Evolutionary conservation across 805 yeast species (phyloP).

Genomic region (Metschnikowia amazonensis): DNA sequence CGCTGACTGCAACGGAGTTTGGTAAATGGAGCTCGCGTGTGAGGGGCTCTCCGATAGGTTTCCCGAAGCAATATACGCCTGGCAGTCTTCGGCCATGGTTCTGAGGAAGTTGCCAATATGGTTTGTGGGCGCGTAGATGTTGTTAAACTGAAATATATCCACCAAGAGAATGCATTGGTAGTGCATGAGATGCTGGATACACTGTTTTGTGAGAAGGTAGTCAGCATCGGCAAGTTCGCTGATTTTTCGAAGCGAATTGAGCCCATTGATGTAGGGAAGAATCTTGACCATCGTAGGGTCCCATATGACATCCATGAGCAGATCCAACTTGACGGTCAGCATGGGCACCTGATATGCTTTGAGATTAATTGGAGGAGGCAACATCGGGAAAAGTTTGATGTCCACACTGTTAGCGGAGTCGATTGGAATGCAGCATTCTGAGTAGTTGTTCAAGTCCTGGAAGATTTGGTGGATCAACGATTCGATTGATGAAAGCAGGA

Average conservation of each 20-base stretch:
- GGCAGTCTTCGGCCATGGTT: slow-evolving; percentile 74
- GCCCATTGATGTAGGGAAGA: slow-evolving; percentile 81
- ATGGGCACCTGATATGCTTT: slow-evolving; percentile 87
- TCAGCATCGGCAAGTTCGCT: slow-evolving; percentile 80
- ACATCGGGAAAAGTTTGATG: slow-evolving; percentile 88
- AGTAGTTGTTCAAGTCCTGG: slow-evolving; percentile 90
- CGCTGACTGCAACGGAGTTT: slow-evolving; percentile 1
- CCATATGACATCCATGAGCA: slow-evolving; percentile 86
- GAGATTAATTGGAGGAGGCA: slow-evolving; percentile 72
- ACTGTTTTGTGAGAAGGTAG: slow-evolving; percentile 70
- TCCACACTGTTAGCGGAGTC: slow-evolving; percentile 88
- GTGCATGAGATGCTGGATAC: slow-evolving; percentile 87
- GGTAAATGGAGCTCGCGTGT: not conserved
- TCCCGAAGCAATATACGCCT: slow-evolving; percentile 63
- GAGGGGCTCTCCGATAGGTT: slow-evolving; percentile 4
- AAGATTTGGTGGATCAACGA: slow-evolving; percentile 83
- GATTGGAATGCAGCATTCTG: slow-evolving; percentile 92
- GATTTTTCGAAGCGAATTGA: slow-evolving; percentile 75
- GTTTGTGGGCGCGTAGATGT: slow-evolving; percentile 86
- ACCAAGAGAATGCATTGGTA: slow-evolving; percentile 79
- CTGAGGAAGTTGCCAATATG: slow-evolving; percentile 64
- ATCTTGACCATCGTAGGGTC: slow-evolving; percentile 94
- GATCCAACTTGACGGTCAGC: slow-evolving; percentile 70
- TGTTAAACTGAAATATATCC: slow-evolving; percentile 86
- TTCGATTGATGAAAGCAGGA: slow-evolving; percentile 48